Evolutionary conservation across 2,329 filamentous ascomycete species (phyloP).

Genomic region (Cercospora berteroae): DNA sequence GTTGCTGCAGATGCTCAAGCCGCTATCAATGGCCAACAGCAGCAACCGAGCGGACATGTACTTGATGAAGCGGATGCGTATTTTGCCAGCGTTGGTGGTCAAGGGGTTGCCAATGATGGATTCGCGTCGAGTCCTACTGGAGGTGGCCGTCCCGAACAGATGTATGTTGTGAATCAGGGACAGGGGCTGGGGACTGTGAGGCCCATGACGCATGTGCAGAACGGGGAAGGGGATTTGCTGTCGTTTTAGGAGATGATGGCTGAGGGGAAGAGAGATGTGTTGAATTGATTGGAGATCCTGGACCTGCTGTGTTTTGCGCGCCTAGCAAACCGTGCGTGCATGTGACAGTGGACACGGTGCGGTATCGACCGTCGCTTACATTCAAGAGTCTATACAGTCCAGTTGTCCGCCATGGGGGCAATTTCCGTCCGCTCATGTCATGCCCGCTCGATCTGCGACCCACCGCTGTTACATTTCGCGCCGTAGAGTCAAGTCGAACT

Average conservation of each 20-base stretch:
- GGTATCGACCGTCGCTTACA: too few species aligned
- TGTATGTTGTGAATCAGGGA: conserved; percentile 76
- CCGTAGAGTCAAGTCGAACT: too few species aligned
- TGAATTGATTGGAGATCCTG: neutral
- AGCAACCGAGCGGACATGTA: conserved; percentile 28
- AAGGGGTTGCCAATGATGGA: conserved; percentile 65
- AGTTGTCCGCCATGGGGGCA: too few species aligned
- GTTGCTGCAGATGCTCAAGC: conserved; percentile 52
- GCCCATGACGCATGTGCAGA: conserved; percentile 62
- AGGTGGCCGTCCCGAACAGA: conserved; percentile 43
- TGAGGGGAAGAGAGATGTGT: neutral
- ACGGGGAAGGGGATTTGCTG: conserved; percentile 39
- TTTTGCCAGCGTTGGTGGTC: conserved; percentile 72
- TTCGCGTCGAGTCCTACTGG: conserved; percentile 39
- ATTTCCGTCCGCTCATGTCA: too few species aligned
- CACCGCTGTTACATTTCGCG: too few species aligned
- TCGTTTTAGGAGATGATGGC: conserved; percentile 32
- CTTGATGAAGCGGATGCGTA: conserved; percentile 84
- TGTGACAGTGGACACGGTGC: too few species aligned
- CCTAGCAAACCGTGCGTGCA: too few species aligned
- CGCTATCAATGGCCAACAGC: conserved; percentile 52
- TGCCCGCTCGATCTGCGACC: too few species aligned
- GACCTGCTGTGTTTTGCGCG: too few species aligned
- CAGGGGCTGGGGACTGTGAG: conserved; percentile 73
- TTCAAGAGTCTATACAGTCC: too few species aligned